Conservation (phyloP, 148 eudicot species). For the Nepenthes mirabilis region DNA sequence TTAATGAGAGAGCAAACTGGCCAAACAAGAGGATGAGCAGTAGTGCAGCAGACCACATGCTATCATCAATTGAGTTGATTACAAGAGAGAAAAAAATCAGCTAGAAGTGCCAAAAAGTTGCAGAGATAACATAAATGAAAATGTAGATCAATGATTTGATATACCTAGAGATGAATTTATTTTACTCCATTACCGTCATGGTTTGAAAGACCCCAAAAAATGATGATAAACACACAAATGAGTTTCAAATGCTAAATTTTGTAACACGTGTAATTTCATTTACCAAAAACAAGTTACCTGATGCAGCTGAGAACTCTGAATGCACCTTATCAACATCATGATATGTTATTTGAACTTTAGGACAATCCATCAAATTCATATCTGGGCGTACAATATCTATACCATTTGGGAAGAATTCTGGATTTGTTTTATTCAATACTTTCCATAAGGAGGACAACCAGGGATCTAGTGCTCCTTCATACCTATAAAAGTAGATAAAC, state of each 20-base stretch:
- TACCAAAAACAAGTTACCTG: constrained; percentile 31
- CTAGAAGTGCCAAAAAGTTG: no score
- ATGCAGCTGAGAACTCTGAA: constrained; percentile 19
- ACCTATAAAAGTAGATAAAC: constrained; percentile 29
- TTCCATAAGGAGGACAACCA: constrained; percentile 87
- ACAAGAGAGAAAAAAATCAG: no score
- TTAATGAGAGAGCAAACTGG: no score
- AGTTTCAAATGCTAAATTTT: not conserved
- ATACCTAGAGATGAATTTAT: no score
- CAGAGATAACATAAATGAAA: no score
- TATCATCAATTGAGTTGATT: no score
- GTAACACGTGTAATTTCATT: not conserved
- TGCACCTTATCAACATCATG: constrained; percentile 25
- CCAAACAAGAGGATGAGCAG: no score
- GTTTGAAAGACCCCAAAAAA: no score
- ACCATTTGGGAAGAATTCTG: constrained; percentile 56
- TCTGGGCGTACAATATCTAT: constrained; percentile 31
- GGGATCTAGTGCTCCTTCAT: constrained; percentile 96
- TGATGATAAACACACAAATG: not conserved
- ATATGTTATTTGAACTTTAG: constrained; percentile 49
- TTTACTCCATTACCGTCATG: no score
- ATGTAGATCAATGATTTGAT: no score
- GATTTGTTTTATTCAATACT: constrained; percentile 37
- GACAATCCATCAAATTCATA: constrained; percentile 32
- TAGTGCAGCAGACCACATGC: no score